Conservation (phyloP, 2,329 filamentous ascomycete genomes). For the Aplosporella prunicola region DNA sequence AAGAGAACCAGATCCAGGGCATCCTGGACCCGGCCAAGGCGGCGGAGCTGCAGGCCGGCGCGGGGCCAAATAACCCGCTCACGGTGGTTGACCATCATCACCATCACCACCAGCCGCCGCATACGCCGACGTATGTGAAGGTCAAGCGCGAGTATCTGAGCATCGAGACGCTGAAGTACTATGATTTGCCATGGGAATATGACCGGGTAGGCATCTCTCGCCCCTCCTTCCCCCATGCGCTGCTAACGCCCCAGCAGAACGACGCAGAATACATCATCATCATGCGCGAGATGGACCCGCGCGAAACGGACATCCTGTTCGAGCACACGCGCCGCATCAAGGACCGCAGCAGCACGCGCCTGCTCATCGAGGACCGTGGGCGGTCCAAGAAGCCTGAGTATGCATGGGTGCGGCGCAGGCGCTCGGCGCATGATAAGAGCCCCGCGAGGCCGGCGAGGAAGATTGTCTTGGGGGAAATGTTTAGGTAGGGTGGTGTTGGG, state of each 20-base stretch:
- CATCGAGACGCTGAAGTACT: slow-evolving; percentile 39
- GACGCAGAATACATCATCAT: slow-evolving; percentile 42
- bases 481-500: too few relatives aligned
- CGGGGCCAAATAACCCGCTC: slow-evolving; percentile 17
- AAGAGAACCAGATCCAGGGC: slow-evolving; percentile 39
- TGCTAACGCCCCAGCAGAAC: slow-evolving; percentile 18
- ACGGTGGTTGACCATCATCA: not conserved
- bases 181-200: slow-evolving; percentile 39
- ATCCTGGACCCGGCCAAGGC: slow-evolving; percentile 39
- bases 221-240: slow-evolving; percentile 5
- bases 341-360: slow-evolving; percentile 20
- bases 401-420: slow-evolving; percentile 35
- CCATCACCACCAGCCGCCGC: slow-evolving; percentile 12
- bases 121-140: slow-evolving; percentile 38
- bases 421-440: slow-evolving; percentile 23
- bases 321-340: slow-evolving; percentile 41
- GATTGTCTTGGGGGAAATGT: too few relatives aligned
- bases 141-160: slow-evolving; percentile 37
- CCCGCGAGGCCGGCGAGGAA: slow-evolving; percentile 7
- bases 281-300: slow-evolving; percentile 39
- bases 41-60: slow-evolving; percentile 25
- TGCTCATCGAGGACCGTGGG: slow-evolving; percentile 32
- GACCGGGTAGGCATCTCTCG: slow-evolving; percentile 36
- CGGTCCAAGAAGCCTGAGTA: slow-evolving; percentile 33
- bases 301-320: slow-evolving; percentile 41